Conservation (phyloP, 306 rosid species). For the Cucumis sativus region Cucumber_9930_V3 NC_026660.2:29977501-29978000, state of each 20-base stretch:
- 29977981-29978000: conserved; percentile 50
- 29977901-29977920: conserved; percentile 37
- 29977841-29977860: conserved; percentile 58
- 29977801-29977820: conserved; percentile 36
- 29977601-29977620: neutral
- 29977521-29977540: neutral
- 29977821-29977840: conserved; percentile 46
- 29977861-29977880: conserved; percentile 40
- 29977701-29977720: conserved; percentile 56
- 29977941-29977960: conserved; percentile 59
- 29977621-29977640: neutral
- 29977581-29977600: neutral
- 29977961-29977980: conserved; percentile 66
- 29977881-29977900: conserved; percentile 49
- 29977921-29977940: conserved; percentile 44
- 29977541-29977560: neutral
- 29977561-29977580: neutral
- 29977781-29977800: conserved; percentile 23
- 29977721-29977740: conserved; percentile 34
- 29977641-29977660: neutral
- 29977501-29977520: neutral
- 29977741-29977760: conserved; percentile 15
- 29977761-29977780: conserved; percentile 20
- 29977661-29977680: neutral
- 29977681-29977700: conserved; percentile 11